phyloP scores from a whole-genome alignment of 1,284 basidiomycete species.

The Pseudozyma sp. region DNA sequence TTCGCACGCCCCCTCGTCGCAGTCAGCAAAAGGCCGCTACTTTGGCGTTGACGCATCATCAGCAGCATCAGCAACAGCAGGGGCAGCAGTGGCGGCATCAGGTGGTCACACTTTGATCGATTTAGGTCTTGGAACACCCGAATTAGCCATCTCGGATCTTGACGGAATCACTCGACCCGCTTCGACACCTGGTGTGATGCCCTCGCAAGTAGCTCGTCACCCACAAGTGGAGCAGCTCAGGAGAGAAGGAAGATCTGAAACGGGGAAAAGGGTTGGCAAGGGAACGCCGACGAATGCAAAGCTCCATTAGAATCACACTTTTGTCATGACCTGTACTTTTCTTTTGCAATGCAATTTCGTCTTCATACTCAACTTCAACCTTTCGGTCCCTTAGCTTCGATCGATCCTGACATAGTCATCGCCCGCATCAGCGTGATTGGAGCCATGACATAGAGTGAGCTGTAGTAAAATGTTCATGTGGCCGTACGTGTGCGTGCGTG shows the following conservation, averaged over 20 bases:
- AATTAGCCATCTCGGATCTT: constrained; percentile 32
- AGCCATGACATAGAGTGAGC: not conserved
- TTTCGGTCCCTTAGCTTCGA: too few species aligned
- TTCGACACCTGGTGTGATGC: constrained; percentile 37
- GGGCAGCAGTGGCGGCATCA: not conserved
- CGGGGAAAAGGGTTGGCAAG: constrained; percentile 44
- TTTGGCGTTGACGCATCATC: constrained; percentile 21
- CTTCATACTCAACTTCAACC: too few species aligned
- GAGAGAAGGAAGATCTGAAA: constrained; percentile 37
- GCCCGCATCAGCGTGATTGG: too few species aligned
- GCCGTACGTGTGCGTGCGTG: not conserved
- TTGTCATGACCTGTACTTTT: constrained; percentile 7
- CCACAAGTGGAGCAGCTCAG: constrained; percentile 48
- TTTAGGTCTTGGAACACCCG: constrained; percentile 28
- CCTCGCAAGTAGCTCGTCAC: constrained; percentile 38
- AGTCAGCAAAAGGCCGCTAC: constrained; percentile 27
- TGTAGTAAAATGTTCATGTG: constrained; percentile 3
- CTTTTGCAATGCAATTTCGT: constrained; percentile 12
- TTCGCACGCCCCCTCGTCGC: not conserved
- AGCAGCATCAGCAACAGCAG: not conserved
- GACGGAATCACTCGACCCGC: constrained; percentile 40
- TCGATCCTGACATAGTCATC: too few species aligned
- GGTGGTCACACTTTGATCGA: constrained; percentile 39
- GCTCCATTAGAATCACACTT: constrained; percentile 11
- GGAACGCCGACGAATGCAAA: constrained; percentile 48